Evolutionary conservation across 257 asterid genomes (phyloP), one percentile per base, ranked within the genome.

Genomic region (Solanum sitiens): DNA sequence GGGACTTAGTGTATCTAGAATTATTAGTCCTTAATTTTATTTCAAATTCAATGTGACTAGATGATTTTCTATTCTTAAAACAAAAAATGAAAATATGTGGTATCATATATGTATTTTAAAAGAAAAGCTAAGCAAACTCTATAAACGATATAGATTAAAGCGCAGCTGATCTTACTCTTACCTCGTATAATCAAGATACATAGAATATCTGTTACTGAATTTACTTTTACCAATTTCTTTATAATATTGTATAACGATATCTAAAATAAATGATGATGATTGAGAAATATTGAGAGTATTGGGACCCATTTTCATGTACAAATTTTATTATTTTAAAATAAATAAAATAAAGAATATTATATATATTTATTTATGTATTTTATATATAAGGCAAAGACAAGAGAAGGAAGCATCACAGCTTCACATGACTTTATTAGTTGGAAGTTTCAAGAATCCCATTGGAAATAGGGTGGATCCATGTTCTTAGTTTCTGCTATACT

Each of bases 401-500:
- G 92, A 92, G 92, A 91, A 89, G 89, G 85, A 80, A 87, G 93
- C 87, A 90, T 89, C 89, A 83, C 87, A 72, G 87, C 90, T 72
- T 91, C 93, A 93, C 94, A 93, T 93, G 94, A 89, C 94, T 93
- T 92, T 89, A 87, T 92, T 92, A 91, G 95, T 92, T 94, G 94
- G 94, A 89, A 86, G 75, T 85, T 86, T 79, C 84, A 79, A 79
- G 86, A 82, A 86, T 92, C 92, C 91, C 92, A 87, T 86, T 90
- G 93, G 91, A 80, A 87, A 89, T 89, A 45, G 92, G 95, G 92
- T 89, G 94, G 92, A 92, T 93, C 93, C 95, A 92, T 92, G 94
- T 91, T 93, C 92, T 92, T 89, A 75, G 85, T 89, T 87, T 87
- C 86, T 86, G 63, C 68, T 83, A 25, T 84, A 56, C 83, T 59